These are phyloP conservation scores for Onygenales sp. DNA, from an alignment of 2,329 filamentous ascomycete species.

Conservation along the genomic window DNA sequence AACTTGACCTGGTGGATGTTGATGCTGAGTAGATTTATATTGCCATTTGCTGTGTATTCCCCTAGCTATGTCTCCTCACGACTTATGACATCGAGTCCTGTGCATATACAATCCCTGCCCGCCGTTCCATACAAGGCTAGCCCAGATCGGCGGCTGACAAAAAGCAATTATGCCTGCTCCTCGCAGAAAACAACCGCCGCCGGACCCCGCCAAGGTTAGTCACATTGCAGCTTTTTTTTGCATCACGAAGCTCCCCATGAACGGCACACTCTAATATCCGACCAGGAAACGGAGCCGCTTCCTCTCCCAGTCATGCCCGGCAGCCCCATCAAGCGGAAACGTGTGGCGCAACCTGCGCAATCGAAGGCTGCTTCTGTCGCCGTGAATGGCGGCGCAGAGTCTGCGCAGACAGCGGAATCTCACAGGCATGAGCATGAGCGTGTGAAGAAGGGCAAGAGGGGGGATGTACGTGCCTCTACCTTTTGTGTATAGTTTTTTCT, in stretches of 20 bases:
- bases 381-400: neutral
- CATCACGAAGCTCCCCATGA: slow-evolving; percentile 15
- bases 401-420: neutral
- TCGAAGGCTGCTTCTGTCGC: neutral
- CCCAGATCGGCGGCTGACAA: too few relatives aligned
- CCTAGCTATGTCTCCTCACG: neutral
- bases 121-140: neutral
- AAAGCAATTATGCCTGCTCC: slow-evolving; percentile 9
- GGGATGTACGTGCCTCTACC: neutral
- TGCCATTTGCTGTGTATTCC: neutral
- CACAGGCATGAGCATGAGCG: neutral
- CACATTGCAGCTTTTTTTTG: neutral
- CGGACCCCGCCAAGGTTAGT: slow-evolving; percentile 21
- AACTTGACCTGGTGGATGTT: neutral
- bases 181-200: slow-evolving; percentile 24
- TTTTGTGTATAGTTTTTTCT: too few relatives aligned
- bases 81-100: slow-evolving; percentile 1
- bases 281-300: neutral
- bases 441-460: neutral
- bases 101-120: neutral
- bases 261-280: slow-evolving; percentile 1
- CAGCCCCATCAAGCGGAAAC: slow-evolving; percentile 7
- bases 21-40: too few relatives aligned
- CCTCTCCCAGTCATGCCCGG: slow-evolving; percentile 4
- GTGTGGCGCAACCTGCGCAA: neutral